Evolutionary conservation across 306 rosid species (phyloP).

Genomic region (Quercus engelmannii): DNA sequence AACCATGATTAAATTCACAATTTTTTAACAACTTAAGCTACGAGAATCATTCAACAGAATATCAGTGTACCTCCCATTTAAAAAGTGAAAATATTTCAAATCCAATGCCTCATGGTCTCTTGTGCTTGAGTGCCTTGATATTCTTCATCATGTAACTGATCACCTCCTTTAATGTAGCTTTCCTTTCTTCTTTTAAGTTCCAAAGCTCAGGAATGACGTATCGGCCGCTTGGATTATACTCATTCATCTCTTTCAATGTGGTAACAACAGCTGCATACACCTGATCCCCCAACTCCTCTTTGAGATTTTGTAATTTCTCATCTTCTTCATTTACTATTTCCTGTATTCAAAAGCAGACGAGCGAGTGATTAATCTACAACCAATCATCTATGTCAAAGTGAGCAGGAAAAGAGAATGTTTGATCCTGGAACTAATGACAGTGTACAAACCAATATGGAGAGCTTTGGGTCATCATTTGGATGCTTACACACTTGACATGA

Average conservation of each 20-base stretch:
- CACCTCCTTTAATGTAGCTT: constrained; percentile 91
- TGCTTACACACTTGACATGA: no score
- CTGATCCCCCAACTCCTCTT: constrained; percentile 80
- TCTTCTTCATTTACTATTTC: constrained; percentile 56
- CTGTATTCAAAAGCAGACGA: constrained; percentile 38
- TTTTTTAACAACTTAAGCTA: no score
- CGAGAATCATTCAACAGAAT: no score
- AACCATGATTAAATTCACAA: no score
- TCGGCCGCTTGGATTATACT: constrained; percentile 81
- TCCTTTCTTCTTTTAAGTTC: constrained; percentile 76
- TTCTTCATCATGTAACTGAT: constrained; percentile 42
- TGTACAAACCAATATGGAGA: neutral
- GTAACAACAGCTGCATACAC: constrained; percentile 49
- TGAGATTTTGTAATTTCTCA: constrained; percentile 56
- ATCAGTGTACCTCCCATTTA: no score
- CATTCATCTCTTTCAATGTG: constrained; percentile 67
- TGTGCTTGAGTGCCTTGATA: constrained; percentile 64
- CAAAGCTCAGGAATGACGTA: constrained; percentile 65
- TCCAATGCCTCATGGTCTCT: constrained; percentile 41
- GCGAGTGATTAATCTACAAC: neutral
- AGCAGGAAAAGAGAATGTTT: neutral
- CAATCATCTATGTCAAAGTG: neutral
- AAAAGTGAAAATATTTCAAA: neutral
- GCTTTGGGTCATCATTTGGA: no score
- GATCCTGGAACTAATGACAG: neutral